A percentile compares a stretch with the other conserved stretches of the same genome.
Conservation (phyloP, 83 land plant species). For the Picea abies region DNA sequence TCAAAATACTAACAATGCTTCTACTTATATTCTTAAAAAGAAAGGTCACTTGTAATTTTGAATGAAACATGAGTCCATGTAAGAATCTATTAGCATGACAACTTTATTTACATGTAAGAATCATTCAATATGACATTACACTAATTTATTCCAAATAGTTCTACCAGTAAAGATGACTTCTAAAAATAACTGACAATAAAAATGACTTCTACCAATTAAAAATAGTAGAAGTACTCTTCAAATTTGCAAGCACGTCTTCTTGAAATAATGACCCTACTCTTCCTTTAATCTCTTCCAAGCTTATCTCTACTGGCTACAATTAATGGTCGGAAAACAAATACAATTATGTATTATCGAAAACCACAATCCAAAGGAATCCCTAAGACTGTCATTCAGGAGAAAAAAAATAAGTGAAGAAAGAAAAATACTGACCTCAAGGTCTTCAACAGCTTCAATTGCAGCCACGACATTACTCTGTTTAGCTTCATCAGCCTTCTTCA, state of each 20-base stretch:
- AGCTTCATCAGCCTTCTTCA: constrained; percentile 54
- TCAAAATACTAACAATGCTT: too few species aligned
- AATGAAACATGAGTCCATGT: too few species aligned
- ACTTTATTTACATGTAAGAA: too few species aligned
- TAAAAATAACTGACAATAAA: too few species aligned
- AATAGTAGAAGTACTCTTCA: constrained; percentile 29
- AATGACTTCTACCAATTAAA: too few species aligned
- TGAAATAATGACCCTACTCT: constrained; percentile 34
- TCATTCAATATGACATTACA: too few species aligned
- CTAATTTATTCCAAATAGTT: too few species aligned
- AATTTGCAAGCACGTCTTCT: constrained; percentile 42
- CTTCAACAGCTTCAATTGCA: constrained; percentile 38
- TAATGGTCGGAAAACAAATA: not conserved
- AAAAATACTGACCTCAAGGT: constrained; percentile 45
- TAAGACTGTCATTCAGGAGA: not conserved
- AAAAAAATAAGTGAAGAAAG: not conserved
- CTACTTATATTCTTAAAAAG: too few species aligned
- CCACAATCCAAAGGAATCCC: not conserved
- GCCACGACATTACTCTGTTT: constrained; percentile 29
- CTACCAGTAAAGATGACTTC: too few species aligned
- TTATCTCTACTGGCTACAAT: constrained; percentile 42
- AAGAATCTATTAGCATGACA: too few species aligned
- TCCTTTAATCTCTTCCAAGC: constrained; percentile 43
- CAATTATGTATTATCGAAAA: not conserved
- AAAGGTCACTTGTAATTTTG: too few species aligned